These are phyloP conservation scores for Setaria viridis DNA, from an alignment of 202 grass and related monocot species.

Conservation along the genomic window DNA sequence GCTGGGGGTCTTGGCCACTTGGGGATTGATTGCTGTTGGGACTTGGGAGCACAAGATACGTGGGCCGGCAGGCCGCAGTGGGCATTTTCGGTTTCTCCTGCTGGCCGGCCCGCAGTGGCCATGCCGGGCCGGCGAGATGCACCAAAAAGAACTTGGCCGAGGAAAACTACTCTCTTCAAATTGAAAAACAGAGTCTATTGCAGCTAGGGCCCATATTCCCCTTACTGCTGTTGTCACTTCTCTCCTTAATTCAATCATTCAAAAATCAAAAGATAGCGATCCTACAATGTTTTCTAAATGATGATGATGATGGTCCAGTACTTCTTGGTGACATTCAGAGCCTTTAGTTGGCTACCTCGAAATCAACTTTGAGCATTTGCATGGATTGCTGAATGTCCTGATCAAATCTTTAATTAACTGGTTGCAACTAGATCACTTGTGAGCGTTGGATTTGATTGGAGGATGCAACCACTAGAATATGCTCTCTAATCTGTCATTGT, in stretches of 20 bases:
- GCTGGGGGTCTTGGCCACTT: too few relatives aligned
- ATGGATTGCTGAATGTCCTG: background rate
- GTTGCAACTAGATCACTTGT: background rate
- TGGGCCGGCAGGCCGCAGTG: too few relatives aligned
- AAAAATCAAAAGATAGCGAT: background rate
- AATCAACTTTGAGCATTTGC: slow-evolving; percentile 1
- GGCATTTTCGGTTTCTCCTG: too few relatives aligned
- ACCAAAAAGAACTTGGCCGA: too few relatives aligned
- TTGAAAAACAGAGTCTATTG: too few relatives aligned
- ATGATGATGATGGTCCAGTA: background rate
- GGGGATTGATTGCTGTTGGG: too few relatives aligned
- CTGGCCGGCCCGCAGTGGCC: too few relatives aligned
- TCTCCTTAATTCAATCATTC: background rate
- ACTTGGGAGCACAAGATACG: too few relatives aligned
- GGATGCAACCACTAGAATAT: slow-evolving; percentile 13
- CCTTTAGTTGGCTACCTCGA: background rate
- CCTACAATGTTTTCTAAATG: background rate
- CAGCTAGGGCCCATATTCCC: too few relatives aligned
- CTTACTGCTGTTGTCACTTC: background rate
- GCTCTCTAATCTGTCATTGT: background rate
- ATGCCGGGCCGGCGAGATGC: too few relatives aligned
- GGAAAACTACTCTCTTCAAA: too few relatives aligned
- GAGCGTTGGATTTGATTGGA: slow-evolving; percentile 17
- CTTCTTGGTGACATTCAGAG: background rate
- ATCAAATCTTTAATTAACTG: background rate